These are phyloP conservation scores for Gardenia jasminoides DNA, from an alignment of 257 asterid genomes.

Conservation along the genomic window DNA sequence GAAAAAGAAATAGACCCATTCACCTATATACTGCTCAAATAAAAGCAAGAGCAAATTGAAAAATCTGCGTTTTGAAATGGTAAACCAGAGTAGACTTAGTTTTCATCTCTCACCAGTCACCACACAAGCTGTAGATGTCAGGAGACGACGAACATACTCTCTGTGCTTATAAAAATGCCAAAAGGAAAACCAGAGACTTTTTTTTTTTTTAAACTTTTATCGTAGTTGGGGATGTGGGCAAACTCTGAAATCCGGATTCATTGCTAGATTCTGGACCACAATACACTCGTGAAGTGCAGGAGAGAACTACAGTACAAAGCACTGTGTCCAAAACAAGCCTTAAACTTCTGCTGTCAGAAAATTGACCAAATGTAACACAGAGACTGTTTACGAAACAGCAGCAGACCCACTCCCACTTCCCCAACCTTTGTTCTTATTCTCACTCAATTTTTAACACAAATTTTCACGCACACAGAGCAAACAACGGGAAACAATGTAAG, in stretches of 20 bases:
- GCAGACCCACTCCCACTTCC: background rate
- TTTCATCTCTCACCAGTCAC: constrained; percentile 18
- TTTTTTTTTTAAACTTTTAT: background rate
- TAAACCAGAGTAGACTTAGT: constrained; percentile 5
- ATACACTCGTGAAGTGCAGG: constrained; percentile 16
- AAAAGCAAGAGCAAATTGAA: background rate
- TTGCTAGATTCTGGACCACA: constrained; percentile 16
- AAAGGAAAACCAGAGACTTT: background rate
- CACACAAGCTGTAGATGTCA: constrained; percentile 8
- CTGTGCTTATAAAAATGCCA: background rate
- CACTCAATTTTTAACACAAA: background rate
- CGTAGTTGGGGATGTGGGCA: background rate
- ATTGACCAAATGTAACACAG: background rate
- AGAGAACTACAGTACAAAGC: background rate
- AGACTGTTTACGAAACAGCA: background rate
- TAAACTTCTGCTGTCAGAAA: constrained; percentile 11
- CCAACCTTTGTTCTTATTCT: constrained; percentile 1
- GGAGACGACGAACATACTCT: no score
- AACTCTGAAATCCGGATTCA: constrained; percentile 12
- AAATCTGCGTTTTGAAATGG: background rate
- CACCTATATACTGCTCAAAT: background rate
- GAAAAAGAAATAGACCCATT: constrained; percentile 4
- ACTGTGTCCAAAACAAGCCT: constrained; percentile 1
- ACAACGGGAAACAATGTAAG: background rate
- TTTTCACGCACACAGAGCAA: constrained; percentile 1